Base-by-base conservation (phyloP, 192 early-diverging fungal genomes). In the Coemansia sp. region DNA sequence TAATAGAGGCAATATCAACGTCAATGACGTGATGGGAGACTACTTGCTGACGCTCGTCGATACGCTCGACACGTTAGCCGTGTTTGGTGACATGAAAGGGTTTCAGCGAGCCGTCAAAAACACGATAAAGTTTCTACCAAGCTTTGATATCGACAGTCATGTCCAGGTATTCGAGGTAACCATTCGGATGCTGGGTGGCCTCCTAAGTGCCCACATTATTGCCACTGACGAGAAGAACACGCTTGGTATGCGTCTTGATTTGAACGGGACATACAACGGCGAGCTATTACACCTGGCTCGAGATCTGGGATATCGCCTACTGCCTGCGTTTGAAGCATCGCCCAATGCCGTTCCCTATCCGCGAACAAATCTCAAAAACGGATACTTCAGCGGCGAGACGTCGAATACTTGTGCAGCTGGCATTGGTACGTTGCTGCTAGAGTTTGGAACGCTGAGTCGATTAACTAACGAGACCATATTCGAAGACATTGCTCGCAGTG, bases 131-230 rank as follows among this genome's bases (percentile, higher is more conserved):
- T 78, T 88, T 20, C 87, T 94, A 1, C 73, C 82, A 12, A 58
- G 71, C 27, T 97, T 97, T 73, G 85, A 97, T 75, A 83, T 90
- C 68, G 90, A 99, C 80, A 90, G 87, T 61, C 87, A 92, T 57
- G 94, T 99, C 7, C 95, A 97, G 79, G 94, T 98, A 12, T 99
- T 99, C 86, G 97, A 99, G 83, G 88, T 92, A 29, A 97, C 94
- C 40, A 99, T 99, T 62, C 84, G 97, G 29, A 87, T 93, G 55
- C 79, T 99, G 13, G 97, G 97, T 3, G 94, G 91, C 7, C 84
- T 98, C 68, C 71, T 98, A 7, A 94, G 95, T 8, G 97, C 89
- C 12, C 97, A 98, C 71, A 80, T 94, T 34, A 88, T 96, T 41
- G 95, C 95, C 1, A 88, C 88, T 0, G 91, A 94, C 72, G 78